phyloP scores from a whole-genome alignment of 1,139 yeast species.

The Maudiozyma humilis region DNA sequence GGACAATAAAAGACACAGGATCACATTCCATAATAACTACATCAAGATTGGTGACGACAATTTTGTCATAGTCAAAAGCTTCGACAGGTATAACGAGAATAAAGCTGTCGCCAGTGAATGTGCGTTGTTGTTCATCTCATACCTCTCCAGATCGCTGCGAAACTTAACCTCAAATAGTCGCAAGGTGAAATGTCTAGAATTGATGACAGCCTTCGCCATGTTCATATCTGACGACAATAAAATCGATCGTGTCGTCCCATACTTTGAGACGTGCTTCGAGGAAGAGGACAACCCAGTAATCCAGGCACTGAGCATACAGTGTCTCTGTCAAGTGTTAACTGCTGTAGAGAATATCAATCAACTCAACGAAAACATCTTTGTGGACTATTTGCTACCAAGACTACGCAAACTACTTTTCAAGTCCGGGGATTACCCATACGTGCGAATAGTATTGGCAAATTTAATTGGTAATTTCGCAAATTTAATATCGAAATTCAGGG shows the following conservation, averaged over 20 bases:
- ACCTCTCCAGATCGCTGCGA: conserved; percentile 57
- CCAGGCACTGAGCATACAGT: conserved; percentile 49
- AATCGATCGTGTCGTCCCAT: conserved; percentile 79
- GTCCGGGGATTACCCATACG: conserved; percentile 37
- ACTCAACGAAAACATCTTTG: conserved; percentile 63
- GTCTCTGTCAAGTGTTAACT: conserved; percentile 52
- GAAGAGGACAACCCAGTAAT: conserved; percentile 50
- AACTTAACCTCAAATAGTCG: conserved; percentile 56
- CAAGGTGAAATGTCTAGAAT: conserved; percentile 64
- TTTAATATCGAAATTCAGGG: conserved; percentile 55
- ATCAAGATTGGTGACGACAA: neutral
- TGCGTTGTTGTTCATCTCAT: conserved; percentile 54
- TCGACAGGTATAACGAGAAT: conserved; percentile 1
- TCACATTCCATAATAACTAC: neutral
- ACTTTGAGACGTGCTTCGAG: conserved; percentile 46
- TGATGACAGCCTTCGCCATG: conserved; percentile 70
- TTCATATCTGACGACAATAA: conserved; percentile 74
- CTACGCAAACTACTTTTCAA: conserved; percentile 40
- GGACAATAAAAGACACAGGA: neutral
- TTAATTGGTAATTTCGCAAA: conserved; percentile 64
- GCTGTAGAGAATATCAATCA: conserved; percentile 66
- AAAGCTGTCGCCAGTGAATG: conserved; percentile 7
- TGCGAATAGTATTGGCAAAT: conserved; percentile 61
- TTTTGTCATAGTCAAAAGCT: conserved; percentile 2
- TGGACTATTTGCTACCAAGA: conserved; percentile 77